Percentiles rank a stretch among this genome's conserved stretches.
Conservation (phyloP, 805 yeast genomes). For the Candida ponderosae region DNA sequence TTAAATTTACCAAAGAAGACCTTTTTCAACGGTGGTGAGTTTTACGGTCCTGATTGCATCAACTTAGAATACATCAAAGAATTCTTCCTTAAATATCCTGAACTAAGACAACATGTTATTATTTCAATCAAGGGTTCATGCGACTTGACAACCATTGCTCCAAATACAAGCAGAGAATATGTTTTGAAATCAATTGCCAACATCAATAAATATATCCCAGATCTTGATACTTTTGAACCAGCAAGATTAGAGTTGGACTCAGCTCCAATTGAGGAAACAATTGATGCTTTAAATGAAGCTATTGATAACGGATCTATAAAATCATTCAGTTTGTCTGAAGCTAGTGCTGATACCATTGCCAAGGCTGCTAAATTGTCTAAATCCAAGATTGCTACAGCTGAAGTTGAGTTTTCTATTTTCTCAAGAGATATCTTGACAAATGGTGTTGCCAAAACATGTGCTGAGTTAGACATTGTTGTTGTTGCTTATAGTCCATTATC, state of each 20-base stretch:
- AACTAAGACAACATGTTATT: conserved; percentile 43
- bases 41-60: conserved; percentile 51
- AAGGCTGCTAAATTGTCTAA: conserved; percentile 45
- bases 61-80: conserved; percentile 51
- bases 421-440: conserved; percentile 51
- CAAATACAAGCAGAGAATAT: conserved; percentile 43
- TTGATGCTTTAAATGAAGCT: conserved; percentile 46
- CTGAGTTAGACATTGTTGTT: conserved; percentile 53
- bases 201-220: conserved; percentile 30
- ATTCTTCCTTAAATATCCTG: conserved; percentile 54
- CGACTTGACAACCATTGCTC: conserved; percentile 27
- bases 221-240: conserved; percentile 55
- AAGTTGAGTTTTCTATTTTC: conserved; percentile 72
- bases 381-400: conserved; percentile 57
- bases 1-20: conserved; percentile 31
- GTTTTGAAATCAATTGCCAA: conserved; percentile 41
- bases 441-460: conserved; percentile 56
- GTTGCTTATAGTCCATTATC: conserved; percentile 82
- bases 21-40: conserved; percentile 70
- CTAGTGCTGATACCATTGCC: conserved; percentile 48
- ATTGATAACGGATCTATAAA: conserved; percentile 59
- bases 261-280: conserved; percentile 51
- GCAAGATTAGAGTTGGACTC: conserved; percentile 57
- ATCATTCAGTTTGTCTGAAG: conserved; percentile 72
- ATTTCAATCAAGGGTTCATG: conserved; percentile 66